phyloP scores from a whole-genome alignment of 257 asterid genomes.

The Agastache rugosa region DNA sequence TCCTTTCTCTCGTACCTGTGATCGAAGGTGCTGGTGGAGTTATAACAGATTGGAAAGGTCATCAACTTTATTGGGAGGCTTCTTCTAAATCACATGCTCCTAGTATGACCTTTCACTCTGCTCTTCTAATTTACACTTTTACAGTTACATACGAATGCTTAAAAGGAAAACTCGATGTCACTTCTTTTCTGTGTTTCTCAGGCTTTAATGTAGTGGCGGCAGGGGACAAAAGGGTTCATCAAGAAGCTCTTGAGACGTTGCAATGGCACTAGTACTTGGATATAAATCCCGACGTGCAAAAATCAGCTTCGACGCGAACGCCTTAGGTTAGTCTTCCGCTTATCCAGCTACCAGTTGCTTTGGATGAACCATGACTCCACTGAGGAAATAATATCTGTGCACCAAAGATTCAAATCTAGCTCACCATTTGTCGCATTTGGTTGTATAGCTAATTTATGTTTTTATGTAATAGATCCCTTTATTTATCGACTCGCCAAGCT shows the following conservation, averaged over 20 bases:
- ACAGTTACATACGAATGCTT: neutral
- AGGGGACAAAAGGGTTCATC: slow-evolving; percentile 71
- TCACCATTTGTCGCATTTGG: neutral
- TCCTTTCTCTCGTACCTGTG: slow-evolving; percentile 92
- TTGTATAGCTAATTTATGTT: slow-evolving; percentile 29
- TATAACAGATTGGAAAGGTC: slow-evolving; percentile 89
- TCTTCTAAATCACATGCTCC: slow-evolving; percentile 66
- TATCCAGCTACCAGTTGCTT: neutral
- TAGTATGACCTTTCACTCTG: slow-evolving; percentile 47
- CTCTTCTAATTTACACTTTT: neutral
- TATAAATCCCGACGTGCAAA: neutral
- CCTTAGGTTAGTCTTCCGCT: slow-evolving; percentile 4
- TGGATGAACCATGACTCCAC: neutral
- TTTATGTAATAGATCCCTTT: slow-evolving; percentile 9
- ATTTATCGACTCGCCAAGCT: neutral
- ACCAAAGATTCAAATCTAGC: neutral
- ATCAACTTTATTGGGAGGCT: slow-evolving; percentile 78
- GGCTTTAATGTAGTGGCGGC: slow-evolving; percentile 91
- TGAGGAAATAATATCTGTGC: neutral
- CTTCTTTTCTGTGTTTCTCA: slow-evolving; percentile 37
- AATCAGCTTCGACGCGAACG: neutral
- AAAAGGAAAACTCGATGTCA: neutral
- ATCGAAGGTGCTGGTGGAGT: slow-evolving; percentile 95
- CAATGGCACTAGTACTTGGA: slow-evolving; percentile 52
- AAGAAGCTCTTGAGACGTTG: slow-evolving; percentile 63